Conservation (phyloP, 1,139 yeast genomes). For the Hyphopichia buzzinii region DNA sequence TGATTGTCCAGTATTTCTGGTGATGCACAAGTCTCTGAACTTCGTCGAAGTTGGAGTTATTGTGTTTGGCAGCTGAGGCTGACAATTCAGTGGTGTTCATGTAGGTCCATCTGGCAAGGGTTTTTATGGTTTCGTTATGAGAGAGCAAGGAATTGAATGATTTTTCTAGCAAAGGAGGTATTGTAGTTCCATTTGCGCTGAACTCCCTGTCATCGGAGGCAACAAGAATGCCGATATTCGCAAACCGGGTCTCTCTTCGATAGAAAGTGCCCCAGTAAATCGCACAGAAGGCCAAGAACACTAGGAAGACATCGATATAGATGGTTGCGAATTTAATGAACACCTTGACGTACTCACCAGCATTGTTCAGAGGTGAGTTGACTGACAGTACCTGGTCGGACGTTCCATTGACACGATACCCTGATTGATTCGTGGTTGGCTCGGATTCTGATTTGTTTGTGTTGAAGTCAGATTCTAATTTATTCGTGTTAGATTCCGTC, state of each 20-base stretch:
- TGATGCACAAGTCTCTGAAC: slow-evolving; percentile 39
- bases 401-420: no score
- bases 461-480: no score
- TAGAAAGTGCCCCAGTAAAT: slow-evolving; percentile 63
- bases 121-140: slow-evolving; percentile 12
- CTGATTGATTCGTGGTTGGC: no score
- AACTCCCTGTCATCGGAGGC: slow-evolving; percentile 41
- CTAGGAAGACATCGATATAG: slow-evolving; percentile 16
- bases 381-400: no score
- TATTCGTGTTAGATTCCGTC: no score
- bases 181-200: slow-evolving; percentile 16
- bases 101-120: slow-evolving; percentile 41
- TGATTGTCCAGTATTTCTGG: slow-evolving; percentile 54
- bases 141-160: slow-evolving; percentile 25
- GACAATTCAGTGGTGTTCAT: slow-evolving; percentile 25
- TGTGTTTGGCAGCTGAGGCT: slow-evolving; percentile 26
- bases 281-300: slow-evolving; percentile 36
- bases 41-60: slow-evolving; percentile 33
- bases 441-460: no score
- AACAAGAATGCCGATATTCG: slow-evolving; percentile 44
- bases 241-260: slow-evolving; percentile 33
- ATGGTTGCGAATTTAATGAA: slow-evolving; percentile 11
- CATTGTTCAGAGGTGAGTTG: no score
- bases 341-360: slow-evolving; percentile 8
- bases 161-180: slow-evolving; percentile 29